Evolutionary conservation across 1,284 basidiomycete species (phyloP).

Genomic region (Rhodotorula mucilaginosa): DNA sequence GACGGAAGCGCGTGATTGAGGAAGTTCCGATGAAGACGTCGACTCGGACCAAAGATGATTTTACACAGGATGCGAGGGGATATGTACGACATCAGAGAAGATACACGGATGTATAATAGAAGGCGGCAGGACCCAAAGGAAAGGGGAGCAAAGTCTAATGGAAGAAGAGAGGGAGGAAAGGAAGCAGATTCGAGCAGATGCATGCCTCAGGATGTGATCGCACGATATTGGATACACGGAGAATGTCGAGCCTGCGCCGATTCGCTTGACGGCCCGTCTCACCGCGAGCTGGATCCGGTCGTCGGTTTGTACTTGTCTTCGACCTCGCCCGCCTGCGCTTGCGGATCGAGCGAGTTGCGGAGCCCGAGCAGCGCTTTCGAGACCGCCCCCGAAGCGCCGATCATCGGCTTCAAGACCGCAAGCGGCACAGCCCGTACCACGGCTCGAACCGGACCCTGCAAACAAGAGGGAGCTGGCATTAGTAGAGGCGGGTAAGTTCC

Average conservation of each 20-base stretch:
- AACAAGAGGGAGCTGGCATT: neutral
- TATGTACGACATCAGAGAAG: neutral
- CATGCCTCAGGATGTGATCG: neutral
- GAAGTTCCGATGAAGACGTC: too few relatives aligned
- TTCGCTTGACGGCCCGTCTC: too few relatives aligned
- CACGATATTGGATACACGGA: too few relatives aligned
- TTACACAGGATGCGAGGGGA: neutral
- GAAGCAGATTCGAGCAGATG: neutral
- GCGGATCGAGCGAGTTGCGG: conserved; percentile 62
- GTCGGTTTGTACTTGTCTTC: conserved; percentile 42
- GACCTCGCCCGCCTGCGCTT: conserved; percentile 28
- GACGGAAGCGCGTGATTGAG: neutral
- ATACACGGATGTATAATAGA: neutral
- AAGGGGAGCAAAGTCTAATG: neutral
- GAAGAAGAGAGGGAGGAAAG: neutral
- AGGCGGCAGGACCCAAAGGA: neutral
- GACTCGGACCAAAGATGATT: neutral
- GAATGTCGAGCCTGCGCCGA: too few relatives aligned
- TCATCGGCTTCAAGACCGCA: conserved; percentile 92
- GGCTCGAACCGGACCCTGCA: conserved; percentile 79
- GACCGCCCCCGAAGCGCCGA: conserved; percentile 91
- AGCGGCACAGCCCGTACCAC: conserved; percentile 95
- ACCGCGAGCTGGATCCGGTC: neutral
- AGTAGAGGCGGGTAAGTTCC: neutral
- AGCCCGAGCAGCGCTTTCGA: conserved; percentile 91